Base-by-base conservation (phyloP, 2,329 filamentous ascomycete species). In the Trichoderma koningiopsis region DNA sequence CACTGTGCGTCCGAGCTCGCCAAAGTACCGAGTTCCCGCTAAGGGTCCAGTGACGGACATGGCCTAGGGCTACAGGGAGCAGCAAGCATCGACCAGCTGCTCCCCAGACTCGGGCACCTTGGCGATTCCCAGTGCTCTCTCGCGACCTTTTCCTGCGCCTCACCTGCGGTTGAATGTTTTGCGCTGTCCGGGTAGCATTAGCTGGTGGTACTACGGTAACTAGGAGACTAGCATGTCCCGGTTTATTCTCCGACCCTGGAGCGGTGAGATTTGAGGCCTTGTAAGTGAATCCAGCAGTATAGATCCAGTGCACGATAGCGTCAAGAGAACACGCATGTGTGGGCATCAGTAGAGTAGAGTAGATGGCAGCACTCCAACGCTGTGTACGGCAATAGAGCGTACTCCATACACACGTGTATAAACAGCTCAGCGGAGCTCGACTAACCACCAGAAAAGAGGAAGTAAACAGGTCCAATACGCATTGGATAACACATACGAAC, bases 21-120 rank as follows among this genome's bases (percentile, higher is more conserved):
- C 40, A 49, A 67, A 59, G 63, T 67, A 57, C 29, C 55, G 55
- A 22, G 40, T 59, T 59, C 55, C 22, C 40, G 27, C 63, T 33
- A 35, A 55, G 63, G 37, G 22, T n/a, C 40, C 10, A 43, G 31
- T 59, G 55, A 67, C 63, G 29, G 63, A 52, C 63, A 59, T 67
- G 63, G 63, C 63, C n/a, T 66, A 52, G 63, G 60, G 67, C 52
- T 68, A n/a, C 22, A 52, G 52, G 57, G 58, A 49, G 55, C 35
- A 49, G 56, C 53, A 68, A 61, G 57, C 65, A 24, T 60, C 57
- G 55, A 67, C 63, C 55, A 58, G 40, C 63, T 10, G 55, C 40
- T 57, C 63, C 63, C 63, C 55, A 49, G 55, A 67, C 19, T 57
- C n/a, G 35, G 14, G 19, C 27, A 47, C 52, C 49, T 43, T 29